Evolutionary conservation across 2,329 filamentous ascomycete genomes (phyloP).

Genomic region (Colletotrichum spinosum): DNA sequence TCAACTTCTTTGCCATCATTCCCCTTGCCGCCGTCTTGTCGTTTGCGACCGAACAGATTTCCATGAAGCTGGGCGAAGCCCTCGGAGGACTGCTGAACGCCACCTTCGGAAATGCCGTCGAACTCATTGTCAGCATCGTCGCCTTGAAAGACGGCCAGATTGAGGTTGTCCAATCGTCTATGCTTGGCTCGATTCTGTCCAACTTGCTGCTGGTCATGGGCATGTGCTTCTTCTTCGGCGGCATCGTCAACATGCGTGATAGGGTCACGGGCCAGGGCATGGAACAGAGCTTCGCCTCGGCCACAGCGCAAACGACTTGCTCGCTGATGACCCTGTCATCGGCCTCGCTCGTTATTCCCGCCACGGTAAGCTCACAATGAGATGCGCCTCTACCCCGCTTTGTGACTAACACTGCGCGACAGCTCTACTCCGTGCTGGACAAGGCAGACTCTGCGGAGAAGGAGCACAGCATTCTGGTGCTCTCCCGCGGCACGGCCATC

Average conservation of each 20-base stretch:
- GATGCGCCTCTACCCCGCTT: neutral
- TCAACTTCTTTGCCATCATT: slow-evolving; percentile 86
- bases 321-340: slow-evolving; percentile 82
- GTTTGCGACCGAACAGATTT: slow-evolving; percentile 83
- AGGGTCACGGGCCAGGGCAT: slow-evolving; percentile 63
- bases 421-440: slow-evolving; percentile 76
- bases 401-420: slow-evolving; percentile 6
- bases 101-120: slow-evolving; percentile 84
- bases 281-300: slow-evolving; percentile 80
- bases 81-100: slow-evolving; percentile 80
- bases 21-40: slow-evolving; percentile 79
- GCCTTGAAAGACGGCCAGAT: slow-evolving; percentile 88
- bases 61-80: slow-evolving; percentile 77
- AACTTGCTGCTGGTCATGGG: slow-evolving; percentile 90
- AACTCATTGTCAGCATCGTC: slow-evolving; percentile 90
- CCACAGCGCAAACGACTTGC: slow-evolving; percentile 81
- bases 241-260: slow-evolving; percentile 71
- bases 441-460: slow-evolving; percentile 54
- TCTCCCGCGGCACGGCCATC: slow-evolving; percentile 81
- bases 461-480: slow-evolving; percentile 70
- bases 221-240: slow-evolving; percentile 83
- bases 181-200: slow-evolving; percentile 95
- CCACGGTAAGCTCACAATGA: slow-evolving; percentile 63
- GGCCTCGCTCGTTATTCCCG: slow-evolving; percentile 83
- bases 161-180: slow-evolving; percentile 95